Evolutionary conservation across 805 yeast genomes (phyloP).

Genomic region (Metschnikowia matae): DNA sequence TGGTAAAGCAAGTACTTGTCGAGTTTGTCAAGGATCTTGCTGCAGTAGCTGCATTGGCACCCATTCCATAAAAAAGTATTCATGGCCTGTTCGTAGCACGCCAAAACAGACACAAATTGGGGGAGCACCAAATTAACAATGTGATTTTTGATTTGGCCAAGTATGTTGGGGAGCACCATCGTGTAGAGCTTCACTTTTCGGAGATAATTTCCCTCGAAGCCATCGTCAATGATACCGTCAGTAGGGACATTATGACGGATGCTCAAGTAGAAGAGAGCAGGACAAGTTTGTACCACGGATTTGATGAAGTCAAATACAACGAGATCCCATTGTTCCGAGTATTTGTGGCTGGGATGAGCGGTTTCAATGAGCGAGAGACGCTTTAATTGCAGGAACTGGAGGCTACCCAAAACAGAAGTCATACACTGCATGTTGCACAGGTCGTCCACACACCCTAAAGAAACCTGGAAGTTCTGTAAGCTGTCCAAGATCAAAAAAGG

Average conservation of each 20-base stretch:
- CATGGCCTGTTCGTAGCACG: slow-evolving; percentile 67
- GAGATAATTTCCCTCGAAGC: slow-evolving; percentile 69
- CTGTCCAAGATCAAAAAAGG: slow-evolving; percentile 18
- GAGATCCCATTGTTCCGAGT: slow-evolving; percentile 53
- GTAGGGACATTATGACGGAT: slow-evolving; percentile 58
- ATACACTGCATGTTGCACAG: slow-evolving; percentile 43
- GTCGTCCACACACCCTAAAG: slow-evolving; percentile 49
- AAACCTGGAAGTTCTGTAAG: slow-evolving; percentile 37
- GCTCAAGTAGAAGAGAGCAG: slow-evolving; percentile 33
- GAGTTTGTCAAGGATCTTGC: slow-evolving; percentile 42
- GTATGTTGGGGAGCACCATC: slow-evolving; percentile 41
- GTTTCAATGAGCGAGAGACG: slow-evolving; percentile 34
- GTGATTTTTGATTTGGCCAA: slow-evolving; percentile 19
- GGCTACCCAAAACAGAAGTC: slow-evolving; percentile 35
- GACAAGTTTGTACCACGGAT: slow-evolving; percentile 21
- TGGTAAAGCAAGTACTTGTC: slow-evolving; percentile 65
- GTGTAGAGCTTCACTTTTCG: slow-evolving; percentile 54
- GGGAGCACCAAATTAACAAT: slow-evolving; percentile 52
- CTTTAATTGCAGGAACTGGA: slow-evolving; percentile 27
- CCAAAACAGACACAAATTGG: slow-evolving; percentile 52
- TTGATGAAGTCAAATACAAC: slow-evolving; percentile 33
- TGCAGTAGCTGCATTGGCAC: slow-evolving; percentile 60
- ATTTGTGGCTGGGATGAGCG: slow-evolving; percentile 28
- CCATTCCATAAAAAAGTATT: slow-evolving; percentile 78
- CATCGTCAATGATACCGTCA: slow-evolving; percentile 47